These are phyloP conservation scores for Haplographium delicatum DNA, from an alignment of 495 filamentous ascomycete genomes.

Conservation along the genomic window DNA sequence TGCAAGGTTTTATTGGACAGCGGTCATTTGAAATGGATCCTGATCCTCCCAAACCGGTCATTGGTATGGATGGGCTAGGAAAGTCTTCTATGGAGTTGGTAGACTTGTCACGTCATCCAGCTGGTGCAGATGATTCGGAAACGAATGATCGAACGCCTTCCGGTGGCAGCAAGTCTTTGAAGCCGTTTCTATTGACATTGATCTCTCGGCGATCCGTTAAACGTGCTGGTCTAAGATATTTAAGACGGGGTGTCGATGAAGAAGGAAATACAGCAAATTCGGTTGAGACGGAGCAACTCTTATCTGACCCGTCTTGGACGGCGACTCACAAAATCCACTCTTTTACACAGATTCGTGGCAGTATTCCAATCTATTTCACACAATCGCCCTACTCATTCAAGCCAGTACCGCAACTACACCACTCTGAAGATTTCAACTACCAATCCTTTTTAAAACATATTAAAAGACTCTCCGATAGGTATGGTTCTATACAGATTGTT, in stretches of 20 bases:
- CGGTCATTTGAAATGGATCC: slow-evolving; percentile 55
- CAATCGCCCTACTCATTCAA: slow-evolving; percentile 92
- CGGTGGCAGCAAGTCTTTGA: slow-evolving; percentile 7
- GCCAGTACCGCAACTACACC: slow-evolving; percentile 74
- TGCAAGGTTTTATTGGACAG: slow-evolving; percentile 95
- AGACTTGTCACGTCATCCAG: slow-evolving; percentile 25
- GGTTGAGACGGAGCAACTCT: slow-evolving; percentile 91
- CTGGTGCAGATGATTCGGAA: slow-evolving; percentile 4
- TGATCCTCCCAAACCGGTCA: slow-evolving; percentile 15
- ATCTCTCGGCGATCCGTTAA: slow-evolving; percentile 82
- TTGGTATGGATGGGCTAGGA: slow-evolving; percentile 15
- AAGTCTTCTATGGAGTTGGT: slow-evolving; percentile 24
- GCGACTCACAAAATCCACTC: slow-evolving; percentile 63
- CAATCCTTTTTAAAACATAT: slow-evolving; percentile 78
- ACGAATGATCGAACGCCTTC: neutral
- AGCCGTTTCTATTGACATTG: slow-evolving; percentile 66
- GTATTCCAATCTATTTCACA: slow-evolving; percentile 87
- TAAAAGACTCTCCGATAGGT: slow-evolving; percentile 53
- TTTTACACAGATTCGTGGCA: slow-evolving; percentile 79
- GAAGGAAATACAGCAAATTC: slow-evolving; percentile 81
- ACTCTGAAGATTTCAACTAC: slow-evolving; percentile 69
- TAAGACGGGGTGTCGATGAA: slow-evolving; percentile 88
- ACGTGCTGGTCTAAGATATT: slow-evolving; percentile 81
- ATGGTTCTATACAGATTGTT: slow-evolving; percentile 73
- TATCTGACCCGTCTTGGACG: slow-evolving; percentile 62